Evolutionary conservation across 2,329 filamentous ascomycete species (phyloP), one percentile per base, ranked within the genome.

Genomic region (Botrytis aclada): DNA sequence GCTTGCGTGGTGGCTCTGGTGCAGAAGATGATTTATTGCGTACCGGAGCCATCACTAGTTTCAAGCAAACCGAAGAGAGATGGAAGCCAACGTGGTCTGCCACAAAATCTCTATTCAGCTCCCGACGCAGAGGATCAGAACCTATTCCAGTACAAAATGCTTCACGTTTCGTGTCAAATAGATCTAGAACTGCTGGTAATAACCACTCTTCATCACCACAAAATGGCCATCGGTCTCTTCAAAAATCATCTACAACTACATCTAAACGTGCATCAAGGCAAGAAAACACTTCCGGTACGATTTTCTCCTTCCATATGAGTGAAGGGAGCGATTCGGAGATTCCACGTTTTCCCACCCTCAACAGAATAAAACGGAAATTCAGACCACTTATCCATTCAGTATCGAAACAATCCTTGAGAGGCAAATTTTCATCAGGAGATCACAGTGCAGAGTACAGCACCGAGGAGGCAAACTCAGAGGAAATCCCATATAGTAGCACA

Each of bases 41-140:
- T n/a, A 69, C 65, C 8, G 65, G 65, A 25, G 65, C 65, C 14
- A 69, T 69, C 34, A 56, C 47, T 32, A 69, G 65, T 69, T 69
- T 69, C 47, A 69, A 56, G n/a, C 47, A 69, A 56, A 69, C 65
- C 3, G 65, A 69, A 34, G 65, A 69, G 18, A 56, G 65, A 18
- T 69, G 65, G 65, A 69, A 56, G 20, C 65, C 65, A 43, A 69
- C 65, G 8, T 69, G 65, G 65, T 69, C 65, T 69, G 47, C 65
- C 47, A 37, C 65, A 41, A 69, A 69, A 37, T 41, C 47, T 32
- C 39, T 69, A 18, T 69, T 69, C 20, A 25, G 34, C 6, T 25
- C 65, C 6, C 47, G 47, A 25, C 65, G 65, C 65, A 69, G 65
- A 56, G 22, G 54, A 41, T 69, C 65, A 32, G 65, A 69, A 20